These are phyloP conservation scores for Lactifluus hygrophoroides DNA, from an alignment of 768 basidiomycete genomes.

Conservation along the genomic window DNA sequence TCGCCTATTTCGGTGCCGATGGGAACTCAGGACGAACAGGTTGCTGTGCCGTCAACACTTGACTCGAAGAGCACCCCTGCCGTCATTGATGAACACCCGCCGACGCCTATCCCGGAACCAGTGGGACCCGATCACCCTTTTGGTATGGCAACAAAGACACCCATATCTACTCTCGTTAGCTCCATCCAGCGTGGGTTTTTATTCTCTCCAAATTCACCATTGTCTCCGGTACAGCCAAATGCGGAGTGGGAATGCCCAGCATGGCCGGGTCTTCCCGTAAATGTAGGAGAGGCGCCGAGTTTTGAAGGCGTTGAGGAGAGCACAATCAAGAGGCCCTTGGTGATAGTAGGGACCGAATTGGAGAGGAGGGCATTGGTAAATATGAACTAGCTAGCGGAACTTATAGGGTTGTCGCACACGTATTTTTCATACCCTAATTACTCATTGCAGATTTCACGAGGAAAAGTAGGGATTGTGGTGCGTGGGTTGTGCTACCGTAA, in stretches of 20 bases:
- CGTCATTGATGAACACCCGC: background rate
- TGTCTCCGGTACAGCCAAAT: slow-evolving; percentile 50
- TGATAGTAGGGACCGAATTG: background rate
- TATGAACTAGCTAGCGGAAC: slow-evolving; percentile 11
- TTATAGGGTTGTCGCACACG: background rate
- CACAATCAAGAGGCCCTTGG: slow-evolving; percentile 6
- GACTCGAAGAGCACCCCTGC: background rate
- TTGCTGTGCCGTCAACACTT: background rate
- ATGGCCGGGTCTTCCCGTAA: slow-evolving; percentile 14
- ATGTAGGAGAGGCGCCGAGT: slow-evolving; percentile 6
- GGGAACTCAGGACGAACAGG: background rate
- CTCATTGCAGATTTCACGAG: background rate
- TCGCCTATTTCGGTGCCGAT: slow-evolving; percentile 1
- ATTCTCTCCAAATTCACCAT: slow-evolving; percentile 52
- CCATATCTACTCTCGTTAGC: slow-evolving; percentile 49
- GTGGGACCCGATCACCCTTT: background rate
- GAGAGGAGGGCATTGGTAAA: slow-evolving; percentile 17
- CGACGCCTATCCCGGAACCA: background rate
- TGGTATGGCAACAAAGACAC: slow-evolving; percentile 32
- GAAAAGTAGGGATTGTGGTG: background rate
- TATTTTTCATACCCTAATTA: background rate
- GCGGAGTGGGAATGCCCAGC: slow-evolving; percentile 14
- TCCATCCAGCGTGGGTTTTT: slow-evolving; percentile 61
- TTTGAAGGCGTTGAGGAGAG: slow-evolving; percentile 16
- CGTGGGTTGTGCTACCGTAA: background rate